Evolutionary conservation across 163 green algal species (phyloP), one percentile per base, ranked within the genome.

Genomic region (Chlamydomonas reinhardtii): DNA sequence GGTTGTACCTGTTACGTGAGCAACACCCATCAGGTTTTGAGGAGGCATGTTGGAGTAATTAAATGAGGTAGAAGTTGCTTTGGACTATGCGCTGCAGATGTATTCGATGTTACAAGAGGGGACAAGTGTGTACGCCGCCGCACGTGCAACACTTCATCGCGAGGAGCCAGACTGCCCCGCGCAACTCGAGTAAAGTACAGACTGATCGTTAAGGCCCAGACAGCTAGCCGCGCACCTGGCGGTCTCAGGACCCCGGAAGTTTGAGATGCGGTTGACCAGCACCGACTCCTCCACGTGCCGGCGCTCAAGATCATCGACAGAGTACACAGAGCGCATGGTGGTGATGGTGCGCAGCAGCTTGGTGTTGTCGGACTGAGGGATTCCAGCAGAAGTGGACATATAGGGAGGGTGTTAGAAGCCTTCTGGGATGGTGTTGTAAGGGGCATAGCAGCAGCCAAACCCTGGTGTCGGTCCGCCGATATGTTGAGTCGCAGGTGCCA

Each of bases 231-330:
- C 76, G 11, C 66, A 84, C 77, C 48, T 84, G n/a, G 43, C 52
- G 20, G 27, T 27, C 24, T 79, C 73, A 29, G 85, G 85, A 0
- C 85, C 85, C 3, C 85, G 73, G 78, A 65, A 90, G 78, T 90
- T 90, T 35, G 78, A 87, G n/a, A 90, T 85, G 32, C 78, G 78
- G 72, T 39, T 78, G 34, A 83, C 70, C 19, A 84, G 66, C 16
- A 79, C 56, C 56, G 61, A 74, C 59, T 89, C 68, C 68, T 89
- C 74, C 31, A 34, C 35, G 31, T 83, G 66, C 4, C 37, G 52
- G 35, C 68, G 66, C 43, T 77, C 84, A 19, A 85, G 32, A 1
- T 70, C 75, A 0, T 84, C 74, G 8, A 74, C 68, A 34, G n/a
- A 64, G 68, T 89, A 89, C 25, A 37, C 32, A 25, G 73, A 81